Conservation (phyloP, 306 rosid species). For the Datisca glomerata region DNA sequence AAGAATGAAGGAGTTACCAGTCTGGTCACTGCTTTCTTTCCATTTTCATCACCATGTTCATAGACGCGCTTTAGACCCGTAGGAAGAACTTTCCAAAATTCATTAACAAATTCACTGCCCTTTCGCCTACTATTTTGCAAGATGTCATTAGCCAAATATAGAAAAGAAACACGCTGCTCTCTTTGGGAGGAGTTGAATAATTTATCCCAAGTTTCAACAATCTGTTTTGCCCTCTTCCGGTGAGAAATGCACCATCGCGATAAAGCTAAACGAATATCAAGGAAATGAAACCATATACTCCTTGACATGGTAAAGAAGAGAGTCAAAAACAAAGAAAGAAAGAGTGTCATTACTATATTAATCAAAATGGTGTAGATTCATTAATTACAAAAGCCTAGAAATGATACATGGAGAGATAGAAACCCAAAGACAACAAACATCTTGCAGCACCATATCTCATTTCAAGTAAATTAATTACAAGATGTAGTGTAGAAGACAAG, state of each 20-base stretch:
- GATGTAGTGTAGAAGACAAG: too few relatives aligned
- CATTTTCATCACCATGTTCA: constrained; percentile 47
- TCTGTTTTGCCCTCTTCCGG: constrained; percentile 65
- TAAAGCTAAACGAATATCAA: constrained; percentile 51
- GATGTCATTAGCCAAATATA: constrained; percentile 82
- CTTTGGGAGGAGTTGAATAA: constrained; percentile 64
- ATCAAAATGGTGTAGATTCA: too few relatives aligned
- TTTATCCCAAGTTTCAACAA: constrained; percentile 84
- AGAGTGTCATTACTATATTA: too few relatives aligned
- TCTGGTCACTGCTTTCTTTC: constrained; percentile 57
- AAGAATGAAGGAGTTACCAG: constrained; percentile 51
- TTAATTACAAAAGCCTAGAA: neutral
- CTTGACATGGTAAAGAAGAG: constrained; percentile 4
- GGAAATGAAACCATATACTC: constrained; percentile 25
- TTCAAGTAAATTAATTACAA: too few relatives aligned
- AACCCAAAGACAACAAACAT: neutral
- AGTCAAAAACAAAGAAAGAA: constrained; percentile 6
- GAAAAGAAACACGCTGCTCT: constrained; percentile 61
- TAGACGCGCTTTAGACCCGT: constrained; percentile 56
- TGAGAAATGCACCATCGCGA: constrained; percentile 78
- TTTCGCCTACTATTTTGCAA: constrained; percentile 85
- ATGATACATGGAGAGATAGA: neutral
- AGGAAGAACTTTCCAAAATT: constrained; percentile 92
- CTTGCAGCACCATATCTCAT: neutral
- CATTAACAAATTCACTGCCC: constrained; percentile 87